Evolutionary conservation across 2,329 filamentous ascomycete species (phyloP).

Genomic region (Fusarium citri): DNA sequence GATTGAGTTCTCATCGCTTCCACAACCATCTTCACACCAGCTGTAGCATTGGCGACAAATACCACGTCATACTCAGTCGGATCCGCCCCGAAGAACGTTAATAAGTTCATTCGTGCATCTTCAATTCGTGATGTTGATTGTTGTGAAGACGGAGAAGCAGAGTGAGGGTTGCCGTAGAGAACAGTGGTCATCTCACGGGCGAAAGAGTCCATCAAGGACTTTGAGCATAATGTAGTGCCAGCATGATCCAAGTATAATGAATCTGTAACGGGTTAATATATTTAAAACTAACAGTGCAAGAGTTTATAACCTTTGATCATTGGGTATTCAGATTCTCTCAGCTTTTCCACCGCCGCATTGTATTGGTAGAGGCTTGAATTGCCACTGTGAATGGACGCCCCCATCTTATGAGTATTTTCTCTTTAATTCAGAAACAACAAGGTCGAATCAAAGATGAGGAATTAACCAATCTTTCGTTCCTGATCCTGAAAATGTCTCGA

Average conservation of each 20-base stretch:
- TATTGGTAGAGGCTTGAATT: constrained; percentile 56
- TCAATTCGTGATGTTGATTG: constrained; percentile 80
- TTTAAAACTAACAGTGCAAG: neutral
- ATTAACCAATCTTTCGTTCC: neutral
- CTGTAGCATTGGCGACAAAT: constrained; percentile 93
- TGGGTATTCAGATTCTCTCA: constrained; percentile 73
- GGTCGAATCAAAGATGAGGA: neutral
- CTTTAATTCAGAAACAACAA: neutral
- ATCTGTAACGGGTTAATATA: constrained; percentile 58
- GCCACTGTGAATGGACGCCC: neutral
- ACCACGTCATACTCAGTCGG: constrained; percentile 86
- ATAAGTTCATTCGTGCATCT: constrained; percentile 75
- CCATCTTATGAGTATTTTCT: constrained; percentile 6
- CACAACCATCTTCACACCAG: constrained; percentile 85
- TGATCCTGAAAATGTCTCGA: neutral
- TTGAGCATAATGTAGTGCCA: constrained; percentile 86
- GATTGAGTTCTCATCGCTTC: constrained; percentile 78
- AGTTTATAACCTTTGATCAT: constrained; percentile 70
- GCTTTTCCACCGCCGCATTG: constrained; percentile 67
- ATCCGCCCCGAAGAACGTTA: constrained; percentile 84
- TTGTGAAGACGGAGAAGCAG: constrained; percentile 83
- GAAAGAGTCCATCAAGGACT: constrained; percentile 83
- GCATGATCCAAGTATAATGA: constrained; percentile 92
- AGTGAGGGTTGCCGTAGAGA: constrained; percentile 93
- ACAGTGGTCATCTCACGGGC: constrained; percentile 80